Evolutionary conservation across 331 rosid genomes (phyloP), one percentile per base, ranked within the genome.

Genomic region (Malus hybrid): DNA sequence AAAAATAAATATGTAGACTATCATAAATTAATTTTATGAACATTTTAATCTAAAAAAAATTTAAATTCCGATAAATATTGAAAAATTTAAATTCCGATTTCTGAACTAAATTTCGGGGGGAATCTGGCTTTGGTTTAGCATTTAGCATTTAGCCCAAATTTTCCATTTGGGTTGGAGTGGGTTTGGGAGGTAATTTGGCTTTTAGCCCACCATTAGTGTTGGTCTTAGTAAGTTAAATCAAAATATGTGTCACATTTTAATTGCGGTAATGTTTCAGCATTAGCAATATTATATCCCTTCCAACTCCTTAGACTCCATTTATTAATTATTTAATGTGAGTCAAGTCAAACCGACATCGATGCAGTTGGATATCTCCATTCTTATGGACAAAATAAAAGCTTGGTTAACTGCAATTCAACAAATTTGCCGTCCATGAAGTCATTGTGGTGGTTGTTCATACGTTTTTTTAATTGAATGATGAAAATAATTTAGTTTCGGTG

Each of bases 391-490:
- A 73, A 79, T 60, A 69, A 67, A 62, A 39, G 74, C 66, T 34
- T 3, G 13, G 3, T 60, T 74, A 55, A 80, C 71, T 75, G 79
- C 79, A 62, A 15, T 50, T 71, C 66, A 80, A 78, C 87, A 68
- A 63, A 63, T 56, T 82, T 74, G 81, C 78, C 81, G 69, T 36
- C 78, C 80, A 11, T 34, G 44, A 58, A 32, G 58, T 63, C 20
- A 18, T 15, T 4, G 22, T n/a, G 33, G 29, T 72, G 2, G 57
- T 39, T 56, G 73, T n/a, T 5, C 10, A 28, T 62, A 14, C n/a
- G 24, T 70, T 60, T 82, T 79, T 73, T 50, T 16, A 62, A 63
- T 78, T 81, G 26, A 78, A 81, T 48, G 58, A 32, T 33, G 52
- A 34, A 66, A 5, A 26, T 61, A n/a, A 19, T 20, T n/a, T 16